Evolutionary conservation across 345 rosid species (phyloP), one percentile per base, ranked within the genome.

Genomic region (Corymbia maculata): DNA sequence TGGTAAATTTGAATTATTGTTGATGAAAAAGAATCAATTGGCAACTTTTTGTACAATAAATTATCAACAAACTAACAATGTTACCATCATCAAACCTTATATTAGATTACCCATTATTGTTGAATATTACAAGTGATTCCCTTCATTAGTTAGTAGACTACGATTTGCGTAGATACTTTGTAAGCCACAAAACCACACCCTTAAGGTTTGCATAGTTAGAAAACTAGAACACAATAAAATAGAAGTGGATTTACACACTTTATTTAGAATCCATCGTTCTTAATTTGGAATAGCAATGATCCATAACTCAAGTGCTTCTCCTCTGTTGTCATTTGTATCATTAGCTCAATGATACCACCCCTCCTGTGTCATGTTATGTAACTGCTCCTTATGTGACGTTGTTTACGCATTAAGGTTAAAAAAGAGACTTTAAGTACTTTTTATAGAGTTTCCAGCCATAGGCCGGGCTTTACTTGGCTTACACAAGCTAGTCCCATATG

Each of bases 161-260:
- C 9, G 12, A 16, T 68, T 68, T 32, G 79, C 45, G 12, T 32
- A 36, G 42, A 36, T 1, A 64, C 79, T 66, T 36, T 36, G 42
- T 36, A 36, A 36, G 42, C 42, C 42, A 36, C 42, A 36, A 36
- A 4, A 36, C 42, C 42, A 36, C 42, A 36, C 17, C 64, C 42
- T 0, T 11, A 0, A 57, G 13, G 22, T 57, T 24, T 22, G 2
- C 64, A 24, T 4, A 24, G 28, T 13, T 24, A 22, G 28, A 36
- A 9, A 57, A 2, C 64, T 57, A 57, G 64, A 57, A 24, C 26
- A 10, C 28, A 57, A 24, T 4, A 57, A 57, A 1, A 24, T 1
- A 57, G n/a, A 57, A 57, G 28, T 0, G 0, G 64, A 57, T 57
- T 57, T 57, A 12, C 6, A 9, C 28, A 57, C 28, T 0, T 57